Base-by-base conservation (phyloP, 129 eudicot genomes). In the Flaveria ramosissima region DNA sequence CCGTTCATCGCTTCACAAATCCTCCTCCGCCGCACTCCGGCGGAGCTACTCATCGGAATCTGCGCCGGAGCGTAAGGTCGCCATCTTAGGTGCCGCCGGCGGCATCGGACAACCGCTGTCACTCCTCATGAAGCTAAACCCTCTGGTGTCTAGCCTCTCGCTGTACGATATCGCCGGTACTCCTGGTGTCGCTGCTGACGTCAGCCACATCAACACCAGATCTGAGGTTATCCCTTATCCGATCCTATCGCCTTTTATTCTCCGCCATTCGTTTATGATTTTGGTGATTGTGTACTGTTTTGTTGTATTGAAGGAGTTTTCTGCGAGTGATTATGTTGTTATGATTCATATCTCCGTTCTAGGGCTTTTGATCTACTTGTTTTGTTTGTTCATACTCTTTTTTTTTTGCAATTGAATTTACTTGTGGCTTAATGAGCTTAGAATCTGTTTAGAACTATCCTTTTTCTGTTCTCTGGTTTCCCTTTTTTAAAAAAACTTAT, bases 41-140 rank as follows among this genome's bases (percentile, higher is more conserved):
- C 96, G 97, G 16, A 68, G 79, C 12, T 83, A 17, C 79, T 83
- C 86, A 23, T 77, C 86, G 32, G 83, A 66, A 45, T 78, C 86
- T 23, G 86, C 86, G 17, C 86, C 86, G 4, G 77, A 50, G 48
- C 83, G 86, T n/a, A 83, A 83, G 13, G 86, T 83, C 3, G 79
- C 41, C 4, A 78, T 83, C 14, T 24, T 83, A 15, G 86, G 86
- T 11, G 86, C 86, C 67, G 86, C 86, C 81, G 99, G 99, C 19
- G 99, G 99, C 27, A 95, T 95, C 51, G 99, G 99, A 1, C 99
- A 95, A 82, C 99, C 99, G 1, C 89, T 95, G 0, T 74, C 99
- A 17, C 89, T 95, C 72, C 84, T 95, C 30, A 95, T 83, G 86
- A 83, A 83, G 82, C 75, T 95, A 32, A 95, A 95, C 71, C 99